Base-by-base conservation (phyloP, 2,329 filamentous ascomycete species). In the Phialophora tarda region DNA sequence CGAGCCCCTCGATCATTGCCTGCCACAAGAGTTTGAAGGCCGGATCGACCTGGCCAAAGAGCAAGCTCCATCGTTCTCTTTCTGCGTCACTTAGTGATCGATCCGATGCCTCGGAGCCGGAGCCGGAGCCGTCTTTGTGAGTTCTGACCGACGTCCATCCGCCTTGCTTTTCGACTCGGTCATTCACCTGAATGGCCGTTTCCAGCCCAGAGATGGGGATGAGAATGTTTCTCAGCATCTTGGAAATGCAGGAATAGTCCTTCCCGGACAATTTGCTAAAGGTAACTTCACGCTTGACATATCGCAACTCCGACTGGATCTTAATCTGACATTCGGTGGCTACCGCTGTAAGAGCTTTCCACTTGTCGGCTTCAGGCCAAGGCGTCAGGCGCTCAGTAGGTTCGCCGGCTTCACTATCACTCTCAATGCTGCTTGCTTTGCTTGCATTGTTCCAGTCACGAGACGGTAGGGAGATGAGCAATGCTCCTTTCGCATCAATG, bases 231-330 rank as follows among this genome's bases (percentile, higher is more conserved):
- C 58, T 57, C 60, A 69, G 34, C 34, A 69, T 26, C 30, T 63
- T 63, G 24, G 54, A 87, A 2, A 90, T 82, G 38, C 85, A 78
- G 63, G 88, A 83, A 8, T 92, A 77, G 68, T 93, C 89, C 63
- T 88, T 84, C 0, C 88, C 85, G 4, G 85, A 83, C 7, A 92
- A 77, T 71, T 89, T 89, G 0, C 89, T 90, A 74, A 86, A 86
- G 0, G 89, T 89, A n/a, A 90, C 76, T 71, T 93, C 91, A 59
- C 89, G 82, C 77, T 92, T 92, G 0, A 89, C 90, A 73, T 92
- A 92, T 0, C 84, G 82, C 38, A 92, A 74, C 71, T 93, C 90
- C 0, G 82, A 83, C 59, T 87, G 82, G 5, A 92, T 79, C 74
- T 91, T 92, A 1, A 87, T 88, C 62, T 88, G 83, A 2, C 91